Evolutionary conservation across 176 grass and related monocot species (phyloP), one percentile per base, ranked within the genome.

Genomic region (Thinopyrum elongatum): DNA sequence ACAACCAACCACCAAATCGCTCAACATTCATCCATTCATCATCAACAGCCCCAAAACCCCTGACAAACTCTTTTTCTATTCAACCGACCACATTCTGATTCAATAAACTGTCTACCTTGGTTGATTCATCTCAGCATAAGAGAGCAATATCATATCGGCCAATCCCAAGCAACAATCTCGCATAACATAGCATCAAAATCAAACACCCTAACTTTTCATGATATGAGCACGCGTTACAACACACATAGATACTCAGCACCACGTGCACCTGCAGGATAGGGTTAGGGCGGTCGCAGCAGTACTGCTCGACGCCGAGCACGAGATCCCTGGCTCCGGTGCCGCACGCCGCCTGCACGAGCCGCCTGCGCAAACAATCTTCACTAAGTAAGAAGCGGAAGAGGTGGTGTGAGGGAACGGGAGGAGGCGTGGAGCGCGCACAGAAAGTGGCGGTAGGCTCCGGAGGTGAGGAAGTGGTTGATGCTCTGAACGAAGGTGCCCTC

Each of bases 221-320:
- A 38, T 11, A 80, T 76, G 3, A 6, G 64, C 3, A 16, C 0
- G 61, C 10, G 10, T 29, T 58, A 84, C 41, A 65, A 68, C 72
- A 66, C 19, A 44, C 21, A 28, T 29, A 55, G 68, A 7, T 25
- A 27, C 30, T 6, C 82, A 65, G 8, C 23, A 65, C 7, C 33
- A 77, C 22, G 42, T 25, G 51, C 29, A 96, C 97, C 89, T 99
- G 97, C 77, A 99, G 85, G 27, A 93, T 94, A 1, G 94, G 97
- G 83, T 99, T 99, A 69, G 94, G 97, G 17, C 94, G 94, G 59
- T 93, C 97, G 66, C 94, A 99, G 76, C 94, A 99, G 83, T 95
- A 99, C n/a, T 74, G 72, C 79, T 99, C 92, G 63, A 96, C 83
- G 25, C 88, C 85, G 58, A 99, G 90, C 84, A 99, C 62, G 65